Percentiles rank a stretch among this genome's conserved stretches.
Evolutionary conservation across 2,329 filamentous ascomycete species (phyloP).

Genomic region (Fusarium brachygibbosum): DNA sequence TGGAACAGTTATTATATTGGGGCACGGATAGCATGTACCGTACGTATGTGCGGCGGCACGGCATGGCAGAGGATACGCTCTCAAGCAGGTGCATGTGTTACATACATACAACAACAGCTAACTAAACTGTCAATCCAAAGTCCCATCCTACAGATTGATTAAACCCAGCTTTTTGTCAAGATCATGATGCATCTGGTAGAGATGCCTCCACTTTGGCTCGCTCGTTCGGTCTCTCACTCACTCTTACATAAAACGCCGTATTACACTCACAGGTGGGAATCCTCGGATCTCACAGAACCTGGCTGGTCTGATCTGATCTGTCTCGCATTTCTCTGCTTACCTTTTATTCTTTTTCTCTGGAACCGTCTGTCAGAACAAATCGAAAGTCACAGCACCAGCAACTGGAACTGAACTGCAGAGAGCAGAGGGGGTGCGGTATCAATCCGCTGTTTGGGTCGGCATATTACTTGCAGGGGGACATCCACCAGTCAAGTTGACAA

Average conservation of each 20-base stretch:
- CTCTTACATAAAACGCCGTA: conserved; percentile 33
- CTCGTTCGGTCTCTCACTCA: neutral
- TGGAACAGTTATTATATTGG: conserved; percentile 1
- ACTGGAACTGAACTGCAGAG: neutral
- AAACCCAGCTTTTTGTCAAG: conserved; percentile 8
- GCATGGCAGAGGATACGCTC: conserved; percentile 27
- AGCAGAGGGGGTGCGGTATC: conserved; percentile 19
- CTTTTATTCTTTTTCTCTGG: too few relatives aligned
- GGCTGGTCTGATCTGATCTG: neutral
- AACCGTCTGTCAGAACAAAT: too few relatives aligned
- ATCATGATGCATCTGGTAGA: conserved; percentile 16
- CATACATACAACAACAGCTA: conserved; percentile 2
- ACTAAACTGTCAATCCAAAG: conserved; percentile 29
- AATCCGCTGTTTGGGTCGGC: conserved; percentile 25
- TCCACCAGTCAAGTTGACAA: neutral
- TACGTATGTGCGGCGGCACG: conserved; percentile 1
- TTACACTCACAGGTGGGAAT: conserved; percentile 21
- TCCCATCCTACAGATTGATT: conserved; percentile 16
- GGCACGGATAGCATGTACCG: conserved; percentile 10
- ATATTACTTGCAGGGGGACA: conserved; percentile 14
- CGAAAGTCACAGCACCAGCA: conserved; percentile 1
- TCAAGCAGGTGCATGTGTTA: conserved; percentile 23
- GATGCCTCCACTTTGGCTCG: conserved; percentile 19
- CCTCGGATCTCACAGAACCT: conserved; percentile 7
- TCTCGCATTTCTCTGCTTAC: conserved; percentile 31